Evolutionary conservation across 2,329 filamentous ascomycete genomes (phyloP).

Genomic region (Monosporascus ibericus): DNA sequence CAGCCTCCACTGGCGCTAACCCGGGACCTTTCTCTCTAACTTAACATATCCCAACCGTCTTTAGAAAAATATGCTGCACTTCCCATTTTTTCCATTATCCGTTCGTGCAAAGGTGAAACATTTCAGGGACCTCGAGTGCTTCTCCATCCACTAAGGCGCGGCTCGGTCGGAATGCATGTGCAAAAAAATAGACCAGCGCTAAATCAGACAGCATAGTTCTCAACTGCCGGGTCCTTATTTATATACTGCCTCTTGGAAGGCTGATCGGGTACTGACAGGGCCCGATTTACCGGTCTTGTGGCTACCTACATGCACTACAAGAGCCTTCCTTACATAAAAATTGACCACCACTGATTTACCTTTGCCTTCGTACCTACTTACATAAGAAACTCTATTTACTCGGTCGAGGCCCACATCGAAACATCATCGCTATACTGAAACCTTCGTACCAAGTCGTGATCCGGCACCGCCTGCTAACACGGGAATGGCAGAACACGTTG

Average conservation of each 20-base stretch:
- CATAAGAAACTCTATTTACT: not conserved
- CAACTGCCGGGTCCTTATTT: not conserved
- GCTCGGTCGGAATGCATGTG: not conserved
- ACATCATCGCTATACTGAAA: not conserved
- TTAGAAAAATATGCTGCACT: no score
- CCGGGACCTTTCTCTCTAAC: no score
- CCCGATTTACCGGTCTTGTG: not conserved
- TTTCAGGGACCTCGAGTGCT: not conserved
- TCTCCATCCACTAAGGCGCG: not conserved
- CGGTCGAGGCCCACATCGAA: not conserved
- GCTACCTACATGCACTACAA: not conserved
- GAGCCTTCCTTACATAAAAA: not conserved
- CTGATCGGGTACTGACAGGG: not conserved
- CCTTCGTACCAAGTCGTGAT: not conserved
- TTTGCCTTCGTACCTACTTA: no score
- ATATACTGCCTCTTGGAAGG: not conserved
- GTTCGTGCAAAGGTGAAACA: not conserved
- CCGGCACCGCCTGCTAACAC: not conserved
- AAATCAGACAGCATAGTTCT: not conserved
- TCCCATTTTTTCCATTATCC: not conserved
- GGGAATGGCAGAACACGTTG: constrained; percentile 42
- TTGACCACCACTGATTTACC: no score
- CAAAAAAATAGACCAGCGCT: not conserved
- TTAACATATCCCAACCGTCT: no score
- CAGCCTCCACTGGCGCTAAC: not conserved